Conservation (phyloP, 805 yeast species). For the Sungouiella thailandica region DNA sequence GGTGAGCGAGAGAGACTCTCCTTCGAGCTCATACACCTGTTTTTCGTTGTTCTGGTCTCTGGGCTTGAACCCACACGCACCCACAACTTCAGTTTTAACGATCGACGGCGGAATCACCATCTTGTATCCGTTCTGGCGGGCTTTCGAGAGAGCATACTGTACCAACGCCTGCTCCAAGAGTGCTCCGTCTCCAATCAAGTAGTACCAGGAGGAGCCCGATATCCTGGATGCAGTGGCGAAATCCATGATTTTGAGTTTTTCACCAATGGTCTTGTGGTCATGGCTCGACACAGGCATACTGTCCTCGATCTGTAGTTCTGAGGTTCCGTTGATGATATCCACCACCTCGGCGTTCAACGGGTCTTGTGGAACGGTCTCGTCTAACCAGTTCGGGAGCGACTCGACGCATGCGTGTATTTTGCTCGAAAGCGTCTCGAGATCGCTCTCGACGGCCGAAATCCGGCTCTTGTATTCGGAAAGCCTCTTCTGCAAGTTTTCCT, state of each 20-base stretch:
- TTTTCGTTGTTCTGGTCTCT: constrained; percentile 81
- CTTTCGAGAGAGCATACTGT: constrained; percentile 67
- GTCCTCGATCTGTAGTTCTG: constrained; percentile 22
- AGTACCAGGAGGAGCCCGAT: constrained; percentile 87
- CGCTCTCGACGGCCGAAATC: constrained; percentile 23
- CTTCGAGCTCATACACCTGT: constrained; percentile 68
- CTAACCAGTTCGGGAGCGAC: constrained; percentile 59
- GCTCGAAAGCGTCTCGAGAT: constrained; percentile 25
- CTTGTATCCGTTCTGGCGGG: constrained; percentile 61
- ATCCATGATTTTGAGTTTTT: constrained; percentile 61
- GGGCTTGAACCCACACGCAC: constrained; percentile 94
- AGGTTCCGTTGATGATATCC: constrained; percentile 46
- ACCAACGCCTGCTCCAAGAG: constrained; percentile 83
- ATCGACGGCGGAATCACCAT: constrained; percentile 82
- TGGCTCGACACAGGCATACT: constrained; percentile 14
- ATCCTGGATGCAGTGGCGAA: constrained; percentile 66
- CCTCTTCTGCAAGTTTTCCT: constrained; percentile 10
- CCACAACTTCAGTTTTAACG: constrained; percentile 68
- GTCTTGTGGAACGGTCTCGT: constrained; percentile 40
- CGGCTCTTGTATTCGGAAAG: constrained; percentile 21
- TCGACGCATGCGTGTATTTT: constrained; percentile 39
- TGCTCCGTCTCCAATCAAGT: constrained; percentile 79
- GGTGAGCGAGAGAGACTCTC: constrained; percentile 59
- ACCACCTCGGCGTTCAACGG: constrained; percentile 41
- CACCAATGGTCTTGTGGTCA: constrained; percentile 74